These are phyloP conservation scores for Akebia trifoliata DNA, from an alignment of 164 flowering plant species.

Conservation along the genomic window DNA sequence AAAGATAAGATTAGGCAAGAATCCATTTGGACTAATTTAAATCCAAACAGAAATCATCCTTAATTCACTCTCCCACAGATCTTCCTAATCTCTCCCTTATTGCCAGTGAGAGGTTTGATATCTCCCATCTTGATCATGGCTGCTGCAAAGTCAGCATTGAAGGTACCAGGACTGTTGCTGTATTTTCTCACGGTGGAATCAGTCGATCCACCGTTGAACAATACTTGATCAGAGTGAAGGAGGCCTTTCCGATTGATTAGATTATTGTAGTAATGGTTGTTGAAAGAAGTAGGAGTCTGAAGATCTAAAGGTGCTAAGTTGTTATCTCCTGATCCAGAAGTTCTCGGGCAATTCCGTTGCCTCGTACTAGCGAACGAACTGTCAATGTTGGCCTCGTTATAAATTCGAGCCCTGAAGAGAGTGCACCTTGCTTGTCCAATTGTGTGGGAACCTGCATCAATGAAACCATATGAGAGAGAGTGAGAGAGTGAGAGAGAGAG, in stretches of 20 bases:
- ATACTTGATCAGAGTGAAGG: conserved; percentile 22
- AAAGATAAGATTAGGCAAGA: too few species aligned
- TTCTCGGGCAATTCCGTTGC: conserved; percentile 13
- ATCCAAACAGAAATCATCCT: neutral
- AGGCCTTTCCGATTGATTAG: conserved; percentile 12
- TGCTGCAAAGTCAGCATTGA: conserved; percentile 14
- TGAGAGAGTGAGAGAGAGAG: neutral
- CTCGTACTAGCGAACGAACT: conserved; percentile 8
- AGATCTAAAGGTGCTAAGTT: conserved; percentile 17
- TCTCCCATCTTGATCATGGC: conserved; percentile 26
- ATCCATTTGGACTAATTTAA: neutral
- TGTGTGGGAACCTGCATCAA: conserved; percentile 21
- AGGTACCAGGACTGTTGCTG: conserved; percentile 10
- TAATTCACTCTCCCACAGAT: conserved; percentile 16
- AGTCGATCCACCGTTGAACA: conserved; percentile 19
- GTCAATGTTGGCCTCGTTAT: conserved; percentile 22
- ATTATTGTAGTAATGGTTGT: conserved; percentile 17
- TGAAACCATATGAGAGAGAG: neutral
- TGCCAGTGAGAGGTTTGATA: conserved; percentile 21
- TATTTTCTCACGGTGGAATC: conserved; percentile 17
- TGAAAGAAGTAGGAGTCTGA: conserved; percentile 16
- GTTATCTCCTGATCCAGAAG: conserved; percentile 20
- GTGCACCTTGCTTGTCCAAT: conserved; percentile 24
- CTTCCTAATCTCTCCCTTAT: conserved; percentile 18
- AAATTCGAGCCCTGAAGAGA: conserved; percentile 14